Conservation (phyloP, 441 rosid genomes). For the Cnidoscolus chayamansa region DNA sequence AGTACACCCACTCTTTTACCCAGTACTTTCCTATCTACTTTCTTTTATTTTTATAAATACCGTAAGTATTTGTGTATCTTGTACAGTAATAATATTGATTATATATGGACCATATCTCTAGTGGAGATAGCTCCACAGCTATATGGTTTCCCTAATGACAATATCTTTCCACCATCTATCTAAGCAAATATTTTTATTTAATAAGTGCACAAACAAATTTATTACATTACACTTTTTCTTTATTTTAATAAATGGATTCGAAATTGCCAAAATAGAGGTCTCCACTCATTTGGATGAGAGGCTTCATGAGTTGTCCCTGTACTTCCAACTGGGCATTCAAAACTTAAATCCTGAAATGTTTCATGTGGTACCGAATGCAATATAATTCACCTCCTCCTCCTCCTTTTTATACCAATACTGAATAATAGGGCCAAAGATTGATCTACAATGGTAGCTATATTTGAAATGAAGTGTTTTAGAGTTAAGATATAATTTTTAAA, state of each 20-base stretch:
- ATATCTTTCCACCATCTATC: too few relatives aligned
- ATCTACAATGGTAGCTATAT: too few relatives aligned
- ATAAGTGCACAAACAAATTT: not conserved
- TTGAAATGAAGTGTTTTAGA: too few relatives aligned
- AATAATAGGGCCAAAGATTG: too few relatives aligned
- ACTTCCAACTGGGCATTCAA: slow-evolving; percentile 25
- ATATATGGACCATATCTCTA: slow-evolving; percentile 5
- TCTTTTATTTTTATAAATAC: not conserved
- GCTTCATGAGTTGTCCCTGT: slow-evolving; percentile 34
- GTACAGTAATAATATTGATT: not conserved
- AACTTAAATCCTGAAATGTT: slow-evolving; percentile 14
- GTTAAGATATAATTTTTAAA: too few relatives aligned
- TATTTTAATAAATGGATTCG: not conserved
- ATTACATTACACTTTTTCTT: not conserved
- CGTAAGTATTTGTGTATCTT: not conserved
- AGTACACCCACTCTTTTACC: not conserved
- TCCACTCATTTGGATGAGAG: slow-evolving; percentile 20
- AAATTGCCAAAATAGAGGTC: slow-evolving; percentile 20
- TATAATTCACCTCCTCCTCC: slow-evolving; percentile 8
- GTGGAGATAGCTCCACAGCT: too few relatives aligned
- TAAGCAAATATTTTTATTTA: not conserved
- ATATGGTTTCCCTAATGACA: too few relatives aligned
- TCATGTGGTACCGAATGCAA: slow-evolving; percentile 22
- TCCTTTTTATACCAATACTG: slow-evolving; percentile 1
- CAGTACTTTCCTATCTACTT: not conserved